Evolutionary conservation across 495 filamentous ascomycete species (phyloP), one percentile per base, ranked within the genome.

Genomic region (Penicillium coprophilum): DNA sequence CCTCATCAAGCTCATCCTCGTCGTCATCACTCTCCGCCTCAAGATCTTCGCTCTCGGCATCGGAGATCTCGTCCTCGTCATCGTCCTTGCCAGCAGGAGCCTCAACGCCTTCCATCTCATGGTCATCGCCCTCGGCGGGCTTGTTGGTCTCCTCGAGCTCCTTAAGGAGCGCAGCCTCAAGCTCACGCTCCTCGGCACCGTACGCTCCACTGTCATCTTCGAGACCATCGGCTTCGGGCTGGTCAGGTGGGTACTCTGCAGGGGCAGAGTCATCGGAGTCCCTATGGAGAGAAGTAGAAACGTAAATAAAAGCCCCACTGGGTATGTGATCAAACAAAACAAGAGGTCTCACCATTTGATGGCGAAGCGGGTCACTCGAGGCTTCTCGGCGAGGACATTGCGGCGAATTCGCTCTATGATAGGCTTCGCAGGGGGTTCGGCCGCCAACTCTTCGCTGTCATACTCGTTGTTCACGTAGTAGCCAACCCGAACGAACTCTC

Each of bases 381-480:
- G 94, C 83, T 98, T 98, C 76, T 97, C 92, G 2, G 94, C 92
- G 28, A 98, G 82, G 27, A 98, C 88, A 62, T 93, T 96, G 52
- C 94, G 84, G 56, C 87, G 82, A 54, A 98, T 90, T 63, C 90
- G 88, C 66, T 97, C 95, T 53, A 96, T 87, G 62, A 92, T 82
- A 30, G 91, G 90, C 79, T 96, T 95, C 44, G 90, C 82, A 3
- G 95, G 94, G 12, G 94, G 95, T 53, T 96, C 90, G 23, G 85
- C 84, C 56, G 81, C 83, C 45, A 98, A 80, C 73, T 96, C 91
- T 62, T 96, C 91, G 23, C 87, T 88, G 61, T 93, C 89, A 71
- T 98, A 98, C 70, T 97, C 95, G 62, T 97, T 97, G 78, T 96
- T 98, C 56, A 97, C 92, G 63, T 98, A 98, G 81, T 98, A 98